Evolutionary conservation across 176 grass and related monocot species (phyloP).

Genomic region (Juncus effusus): DNA sequence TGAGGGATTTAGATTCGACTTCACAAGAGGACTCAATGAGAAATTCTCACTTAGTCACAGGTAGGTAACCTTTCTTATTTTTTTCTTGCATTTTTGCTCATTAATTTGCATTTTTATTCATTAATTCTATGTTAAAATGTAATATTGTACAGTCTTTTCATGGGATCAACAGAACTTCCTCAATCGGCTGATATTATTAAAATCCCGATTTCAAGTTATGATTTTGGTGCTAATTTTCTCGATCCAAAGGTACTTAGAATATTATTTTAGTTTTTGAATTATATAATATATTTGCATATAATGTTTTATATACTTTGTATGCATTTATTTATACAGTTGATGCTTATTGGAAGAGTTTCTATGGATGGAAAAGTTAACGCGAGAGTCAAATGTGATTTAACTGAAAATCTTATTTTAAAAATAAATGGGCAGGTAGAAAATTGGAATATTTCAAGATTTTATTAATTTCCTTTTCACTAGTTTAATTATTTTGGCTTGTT

Average conservation of each 20-base stretch:
- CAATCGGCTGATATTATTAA: slow-evolving; percentile 49
- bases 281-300: neutral
- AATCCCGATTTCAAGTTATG: slow-evolving; percentile 47
- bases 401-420: slow-evolving; percentile 41
- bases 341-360: slow-evolving; percentile 53
- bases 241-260: slow-evolving; percentile 46
- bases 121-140: slow-evolving; percentile 2
- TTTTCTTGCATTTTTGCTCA: slow-evolving; percentile 11
- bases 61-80: slow-evolving; percentile 20
- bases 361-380: slow-evolving; percentile 49
- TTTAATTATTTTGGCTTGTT: slow-evolving; percentile 16
- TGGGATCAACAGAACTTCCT: slow-evolving; percentile 60
- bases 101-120: neutral
- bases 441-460: neutral
- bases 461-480: neutral
- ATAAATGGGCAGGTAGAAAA: slow-evolving; percentile 59
- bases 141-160: slow-evolving; percentile 30
- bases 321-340: slow-evolving; percentile 36
- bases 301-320: neutral
- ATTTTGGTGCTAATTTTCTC: slow-evolving; percentile 63
- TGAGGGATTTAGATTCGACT: slow-evolving; percentile 56
- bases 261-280: neutral
- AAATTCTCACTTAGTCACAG: slow-evolving; percentile 53
- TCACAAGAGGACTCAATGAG: slow-evolving; percentile 42
- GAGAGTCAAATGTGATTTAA: slow-evolving; percentile 50